A percentile compares a stretch with the other conserved stretches of the same genome.
These are phyloP conservation scores for Mentha longifolia DNA, from an alignment of 257 asterid genomes.

Conservation along the genomic window DNA sequence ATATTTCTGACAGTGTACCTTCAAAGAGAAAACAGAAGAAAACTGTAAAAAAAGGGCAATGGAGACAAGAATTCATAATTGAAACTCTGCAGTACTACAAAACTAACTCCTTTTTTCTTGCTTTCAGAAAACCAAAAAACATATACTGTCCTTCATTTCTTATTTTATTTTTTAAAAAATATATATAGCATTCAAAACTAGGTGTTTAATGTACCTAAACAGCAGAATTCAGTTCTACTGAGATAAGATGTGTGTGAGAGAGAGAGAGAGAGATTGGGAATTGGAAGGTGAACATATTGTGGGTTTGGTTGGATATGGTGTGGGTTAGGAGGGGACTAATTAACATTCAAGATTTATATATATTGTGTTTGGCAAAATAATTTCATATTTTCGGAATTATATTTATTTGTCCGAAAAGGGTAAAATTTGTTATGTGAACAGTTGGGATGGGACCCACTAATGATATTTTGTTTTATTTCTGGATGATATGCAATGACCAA, in stretches of 20 bases:
- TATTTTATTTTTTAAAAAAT: no score
- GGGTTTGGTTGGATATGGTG: slow-evolving; percentile 50
- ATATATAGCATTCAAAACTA: no score
- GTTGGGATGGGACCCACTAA: slow-evolving; percentile 45
- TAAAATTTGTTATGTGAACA: slow-evolving; percentile 47
- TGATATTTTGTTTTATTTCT: no score
- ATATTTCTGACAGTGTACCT: slow-evolving; percentile 32
- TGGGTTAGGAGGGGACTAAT: slow-evolving; percentile 61
- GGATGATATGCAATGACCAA: slow-evolving; percentile 34
- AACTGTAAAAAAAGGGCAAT: slow-evolving; percentile 8
- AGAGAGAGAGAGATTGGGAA: not conserved
- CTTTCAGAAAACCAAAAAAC: no score
- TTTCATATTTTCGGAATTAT: not conserved
- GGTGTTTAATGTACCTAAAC: not conserved
- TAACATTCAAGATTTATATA: slow-evolving; percentile 17
- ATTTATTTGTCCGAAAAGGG: not conserved
- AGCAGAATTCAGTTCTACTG: not conserved
- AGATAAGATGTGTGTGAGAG: no score
- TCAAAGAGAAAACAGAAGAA: slow-evolving; percentile 23
- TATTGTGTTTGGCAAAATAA: not conserved
- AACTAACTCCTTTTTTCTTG: not conserved
- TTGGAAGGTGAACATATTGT: slow-evolving; percentile 28
- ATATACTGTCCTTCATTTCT: slow-evolving; percentile 15
- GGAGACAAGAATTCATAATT: slow-evolving; percentile 31
- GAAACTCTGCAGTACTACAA: not conserved